Evolutionary conservation across 1,139 yeast genomes (phyloP).

Genomic region (Geotrichum phurueaensis): DNA sequence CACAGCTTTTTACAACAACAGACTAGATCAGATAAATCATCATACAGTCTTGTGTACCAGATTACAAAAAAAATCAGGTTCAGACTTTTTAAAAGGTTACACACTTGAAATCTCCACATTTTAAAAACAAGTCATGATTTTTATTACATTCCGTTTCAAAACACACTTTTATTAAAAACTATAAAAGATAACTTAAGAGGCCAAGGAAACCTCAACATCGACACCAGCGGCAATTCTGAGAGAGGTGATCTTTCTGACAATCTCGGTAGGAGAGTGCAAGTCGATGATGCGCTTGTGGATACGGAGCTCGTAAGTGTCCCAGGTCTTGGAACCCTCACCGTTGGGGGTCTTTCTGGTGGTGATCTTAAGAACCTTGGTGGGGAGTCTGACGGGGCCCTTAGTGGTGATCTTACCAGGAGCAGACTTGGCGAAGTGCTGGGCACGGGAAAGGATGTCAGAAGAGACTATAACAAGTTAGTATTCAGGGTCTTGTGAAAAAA

Average conservation of each 20-base stretch:
- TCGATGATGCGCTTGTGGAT: slow-evolving; percentile 99
- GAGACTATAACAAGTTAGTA: slow-evolving; percentile 44
- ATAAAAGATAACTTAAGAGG: slow-evolving; percentile 30
- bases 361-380: slow-evolving; percentile 97
- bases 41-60: background rate
- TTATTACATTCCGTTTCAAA: background rate
- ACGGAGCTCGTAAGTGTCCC: slow-evolving; percentile 99
- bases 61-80: background rate
- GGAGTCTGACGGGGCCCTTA: slow-evolving; percentile 99
- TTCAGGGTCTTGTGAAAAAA: background rate
- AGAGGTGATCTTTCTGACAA: slow-evolving; percentile 94
- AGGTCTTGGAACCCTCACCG: slow-evolving; percentile 99
- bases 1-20: too few relatives aligned
- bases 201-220: slow-evolving; percentile 42
- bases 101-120: background rate
- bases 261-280: slow-evolving; percentile 92
- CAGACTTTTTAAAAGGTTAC: too few relatives aligned
- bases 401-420: slow-evolving; percentile 13
- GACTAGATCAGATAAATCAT: too few relatives aligned
- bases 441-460: slow-evolving; percentile 82
- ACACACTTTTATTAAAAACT: background rate
- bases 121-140: background rate
- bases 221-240: slow-evolving; percentile 60
- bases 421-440: slow-evolving; percentile 63
- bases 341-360: slow-evolving; percentile 99